A percentile compares a stretch with the other conserved stretches of the same genome.
Conservation (phyloP, 208 protist genomes). For the Zelonia costaricensis region DNA sequence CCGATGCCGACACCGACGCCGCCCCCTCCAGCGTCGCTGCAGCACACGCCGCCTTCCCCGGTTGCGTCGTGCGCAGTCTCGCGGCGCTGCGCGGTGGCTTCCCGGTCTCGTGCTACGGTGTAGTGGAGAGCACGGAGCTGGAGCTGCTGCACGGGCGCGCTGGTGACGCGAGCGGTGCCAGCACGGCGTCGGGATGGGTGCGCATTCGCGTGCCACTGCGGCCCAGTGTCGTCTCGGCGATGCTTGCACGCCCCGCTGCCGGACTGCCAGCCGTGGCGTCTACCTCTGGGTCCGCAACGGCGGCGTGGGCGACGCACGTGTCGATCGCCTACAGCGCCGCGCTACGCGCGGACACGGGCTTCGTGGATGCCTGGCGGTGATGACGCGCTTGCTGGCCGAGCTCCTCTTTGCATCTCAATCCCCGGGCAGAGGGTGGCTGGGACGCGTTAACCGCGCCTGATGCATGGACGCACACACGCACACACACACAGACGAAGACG, state of each 20-base stretch:
- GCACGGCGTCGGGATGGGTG: slow-evolving; percentile 28
- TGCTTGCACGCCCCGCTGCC: slow-evolving; percentile 4
- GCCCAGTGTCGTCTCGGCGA: slow-evolving; percentile 33
- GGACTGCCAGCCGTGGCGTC: neutral
- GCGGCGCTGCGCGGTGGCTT: slow-evolving; percentile 51
- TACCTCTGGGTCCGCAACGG: too few relatives aligned
- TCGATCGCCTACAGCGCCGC: slow-evolving; percentile 61
- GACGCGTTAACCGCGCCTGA: too few relatives aligned
- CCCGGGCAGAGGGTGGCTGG: too few relatives aligned
- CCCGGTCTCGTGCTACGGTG: slow-evolving; percentile 70
- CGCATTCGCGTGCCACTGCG: slow-evolving; percentile 54
- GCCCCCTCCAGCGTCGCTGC: too few relatives aligned
- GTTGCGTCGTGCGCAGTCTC: slow-evolving; percentile 35
- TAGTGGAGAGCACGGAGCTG: slow-evolving; percentile 74
- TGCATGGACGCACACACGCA: too few relatives aligned
- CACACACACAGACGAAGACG: neutral
- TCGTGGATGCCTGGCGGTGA: slow-evolving; percentile 39
- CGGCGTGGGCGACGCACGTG: slow-evolving; percentile 17
- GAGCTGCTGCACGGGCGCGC: slow-evolving; percentile 34
- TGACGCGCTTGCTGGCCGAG: neutral
- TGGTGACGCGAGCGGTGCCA: neutral
- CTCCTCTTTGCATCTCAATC: too few relatives aligned
- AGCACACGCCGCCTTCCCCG: too few relatives aligned
- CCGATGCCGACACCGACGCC: neutral
- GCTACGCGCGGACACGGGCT: slow-evolving; percentile 55